Conservation (phyloP, 1,139 yeast genomes). For the Williopsis jadinii region DNA sequence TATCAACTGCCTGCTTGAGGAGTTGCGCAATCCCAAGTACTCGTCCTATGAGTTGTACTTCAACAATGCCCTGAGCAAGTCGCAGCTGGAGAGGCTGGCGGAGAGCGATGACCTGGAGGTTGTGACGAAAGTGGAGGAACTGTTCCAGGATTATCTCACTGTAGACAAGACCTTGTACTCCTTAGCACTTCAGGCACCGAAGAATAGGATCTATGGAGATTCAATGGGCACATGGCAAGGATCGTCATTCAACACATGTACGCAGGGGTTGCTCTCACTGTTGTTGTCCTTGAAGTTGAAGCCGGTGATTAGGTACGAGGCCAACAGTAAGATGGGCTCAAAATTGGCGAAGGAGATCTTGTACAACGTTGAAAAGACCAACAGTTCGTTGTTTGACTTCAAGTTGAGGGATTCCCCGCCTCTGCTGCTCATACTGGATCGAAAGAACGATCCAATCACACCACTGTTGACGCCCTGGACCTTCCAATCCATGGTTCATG, state of each 20-base stretch:
- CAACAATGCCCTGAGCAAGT: conserved; percentile 66
- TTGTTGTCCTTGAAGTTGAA: conserved; percentile 67
- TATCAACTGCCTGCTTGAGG: conserved; percentile 52
- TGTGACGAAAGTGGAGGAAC: conserved; percentile 67
- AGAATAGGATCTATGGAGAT: conserved; percentile 22
- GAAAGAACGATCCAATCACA: conserved; percentile 87
- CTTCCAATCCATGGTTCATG: conserved; percentile 96
- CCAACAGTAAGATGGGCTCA: conserved; percentile 53
- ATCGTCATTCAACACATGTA: conserved; percentile 38
- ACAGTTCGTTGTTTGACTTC: conserved; percentile 60
- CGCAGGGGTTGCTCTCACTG: conserved; percentile 54
- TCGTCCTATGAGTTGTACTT: conserved; percentile 69
- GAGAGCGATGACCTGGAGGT: conserved; percentile 85
- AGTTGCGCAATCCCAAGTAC: conserved; percentile 73
- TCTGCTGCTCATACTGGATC: conserved; percentile 66
- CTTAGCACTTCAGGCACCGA: conserved; percentile 26
- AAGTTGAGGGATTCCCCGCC: conserved; percentile 64
- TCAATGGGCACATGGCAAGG: conserved; percentile 36
- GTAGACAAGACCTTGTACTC: conserved; percentile 64
- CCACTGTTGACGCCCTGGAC: conserved; percentile 96
- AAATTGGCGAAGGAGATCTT: conserved; percentile 67
- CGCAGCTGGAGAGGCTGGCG: conserved; percentile 78
- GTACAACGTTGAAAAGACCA: conserved; percentile 50
- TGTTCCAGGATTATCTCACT: conserved; percentile 77
- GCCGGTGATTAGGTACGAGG: conserved; percentile 74